Percentiles rank a stretch among this genome's conserved stretches.
Conservation (phyloP, 139 green algal genomes). For the Micractinium sp. region DNA sequence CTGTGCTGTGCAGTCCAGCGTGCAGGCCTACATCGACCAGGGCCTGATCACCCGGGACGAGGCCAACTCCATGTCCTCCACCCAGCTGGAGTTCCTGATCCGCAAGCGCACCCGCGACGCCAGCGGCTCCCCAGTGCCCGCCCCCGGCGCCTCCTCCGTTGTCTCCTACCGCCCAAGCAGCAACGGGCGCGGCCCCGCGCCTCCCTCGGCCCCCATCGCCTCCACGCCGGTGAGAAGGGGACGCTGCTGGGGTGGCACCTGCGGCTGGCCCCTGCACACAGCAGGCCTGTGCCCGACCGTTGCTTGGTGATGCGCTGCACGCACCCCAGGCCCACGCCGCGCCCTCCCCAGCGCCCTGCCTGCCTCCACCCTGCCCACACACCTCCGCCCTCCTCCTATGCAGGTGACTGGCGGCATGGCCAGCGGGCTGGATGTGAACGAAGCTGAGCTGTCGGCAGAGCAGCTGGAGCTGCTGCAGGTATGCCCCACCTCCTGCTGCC, state of each 20-base stretch:
- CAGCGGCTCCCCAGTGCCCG: neutral
- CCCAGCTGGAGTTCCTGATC: conserved; percentile 10
- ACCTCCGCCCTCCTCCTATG: neutral
- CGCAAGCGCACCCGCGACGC: conserved; percentile 10
- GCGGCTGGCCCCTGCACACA: neutral
- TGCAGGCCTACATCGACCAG: neutral
- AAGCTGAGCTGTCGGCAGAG: neutral
- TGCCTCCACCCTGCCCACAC: neutral
- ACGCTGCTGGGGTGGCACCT: neutral
- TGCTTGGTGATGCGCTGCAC: too few relatives aligned
- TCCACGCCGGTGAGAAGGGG: conserved; percentile 4
- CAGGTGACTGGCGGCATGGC: conserved; percentile 2
- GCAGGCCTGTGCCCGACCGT: too few relatives aligned
- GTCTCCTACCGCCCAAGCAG: neutral
- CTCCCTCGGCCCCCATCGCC: neutral
- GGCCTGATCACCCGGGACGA: conserved; percentile 1
- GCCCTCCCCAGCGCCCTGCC: neutral
- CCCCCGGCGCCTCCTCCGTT: neutral
- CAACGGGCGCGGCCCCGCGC: neutral
- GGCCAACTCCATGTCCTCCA: neutral
- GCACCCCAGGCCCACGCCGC: too few relatives aligned
- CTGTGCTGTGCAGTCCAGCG: neutral
- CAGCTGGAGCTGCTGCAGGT: conserved; percentile 17
- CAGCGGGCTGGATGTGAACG: neutral
- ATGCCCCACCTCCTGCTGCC: neutral